Conservation (phyloP, 139 green algal species). For the Auxenochlorella pyrenoidosa region DNA sequence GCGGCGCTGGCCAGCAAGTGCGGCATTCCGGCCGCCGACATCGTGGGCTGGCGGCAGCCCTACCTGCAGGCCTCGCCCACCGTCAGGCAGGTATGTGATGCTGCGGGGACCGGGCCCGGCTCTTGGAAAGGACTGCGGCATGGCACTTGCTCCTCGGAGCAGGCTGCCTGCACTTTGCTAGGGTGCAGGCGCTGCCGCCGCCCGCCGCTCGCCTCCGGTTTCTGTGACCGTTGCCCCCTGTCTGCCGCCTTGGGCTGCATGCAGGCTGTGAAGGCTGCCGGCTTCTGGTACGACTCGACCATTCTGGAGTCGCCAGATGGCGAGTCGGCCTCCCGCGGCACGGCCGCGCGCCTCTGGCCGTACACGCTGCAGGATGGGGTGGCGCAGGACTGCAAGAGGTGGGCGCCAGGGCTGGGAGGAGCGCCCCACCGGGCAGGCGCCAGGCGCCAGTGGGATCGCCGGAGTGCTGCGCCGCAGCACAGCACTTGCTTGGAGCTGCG, state of each 20-base stretch:
- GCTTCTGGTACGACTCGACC: slow-evolving; percentile 10
- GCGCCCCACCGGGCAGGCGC: too few relatives aligned
- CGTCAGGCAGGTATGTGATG: not conserved
- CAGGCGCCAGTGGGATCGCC: too few relatives aligned
- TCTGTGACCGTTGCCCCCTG: not conserved
- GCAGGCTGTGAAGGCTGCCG: not conserved
- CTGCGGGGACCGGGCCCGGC: not conserved
- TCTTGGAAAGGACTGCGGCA: too few relatives aligned
- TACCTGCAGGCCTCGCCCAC: slow-evolving; percentile 7
- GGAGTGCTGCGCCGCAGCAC: not conserved
- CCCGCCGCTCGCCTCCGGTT: too few relatives aligned
- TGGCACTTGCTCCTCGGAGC: too few relatives aligned
- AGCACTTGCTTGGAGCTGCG: too few relatives aligned
- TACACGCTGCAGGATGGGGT: slow-evolving; percentile 20
- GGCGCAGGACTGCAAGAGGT: slow-evolving; percentile 6
- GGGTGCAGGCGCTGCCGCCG: too few relatives aligned
- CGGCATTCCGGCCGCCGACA: not conserved
- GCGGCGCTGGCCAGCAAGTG: not conserved
- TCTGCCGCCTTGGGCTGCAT: not conserved
- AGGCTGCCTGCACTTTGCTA: too few relatives aligned
- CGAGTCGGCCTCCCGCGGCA: not conserved
- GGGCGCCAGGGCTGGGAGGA: not conserved
- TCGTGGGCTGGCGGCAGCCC: slow-evolving; percentile 10
- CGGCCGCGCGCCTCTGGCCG: not conserved
- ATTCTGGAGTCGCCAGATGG: slow-evolving; percentile 9